Percentiles rank a stretch among this genome's conserved stretches.
Conservation (phyloP, 306 rosid genomes). For the Pyrus communis region DNA sequence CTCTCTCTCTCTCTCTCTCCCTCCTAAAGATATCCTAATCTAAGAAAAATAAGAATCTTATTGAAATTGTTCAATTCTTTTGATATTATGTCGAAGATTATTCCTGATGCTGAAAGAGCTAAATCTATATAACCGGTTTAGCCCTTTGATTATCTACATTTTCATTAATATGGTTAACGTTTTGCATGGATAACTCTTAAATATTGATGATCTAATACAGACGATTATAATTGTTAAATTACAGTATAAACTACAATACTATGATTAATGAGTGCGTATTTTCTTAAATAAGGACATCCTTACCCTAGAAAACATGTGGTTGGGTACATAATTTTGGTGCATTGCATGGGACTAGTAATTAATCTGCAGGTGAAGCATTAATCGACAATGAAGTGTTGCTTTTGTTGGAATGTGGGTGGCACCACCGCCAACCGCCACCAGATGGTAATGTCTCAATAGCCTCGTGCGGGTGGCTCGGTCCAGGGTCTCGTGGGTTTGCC, state of each 20-base stretch:
- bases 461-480: constrained; percentile 22
- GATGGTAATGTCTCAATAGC: neutral
- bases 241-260: neutral
- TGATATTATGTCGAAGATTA: neutral
- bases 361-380: neutral
- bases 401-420: neutral
- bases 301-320: neutral
- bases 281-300: neutral
- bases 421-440: neutral
- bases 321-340: neutral
- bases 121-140: too few relatives aligned
- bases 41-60: too few relatives aligned
- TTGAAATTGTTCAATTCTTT: too few relatives aligned
- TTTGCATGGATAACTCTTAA: too few relatives aligned
- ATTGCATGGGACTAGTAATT: neutral
- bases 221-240: too few relatives aligned
- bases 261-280: neutral
- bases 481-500: constrained; percentile 28
- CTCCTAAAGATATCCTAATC: neutral
- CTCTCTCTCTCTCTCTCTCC: too few relatives aligned
- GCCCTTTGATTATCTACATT: too few relatives aligned
- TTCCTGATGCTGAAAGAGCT: neutral
- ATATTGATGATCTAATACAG: too few relatives aligned
- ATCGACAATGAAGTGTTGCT: neutral
- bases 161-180: too few relatives aligned